Evolutionary conservation across 1,284 basidiomycete genomes (phyloP).

Genomic region (Apiotrichum akiyoshidainum): DNA sequence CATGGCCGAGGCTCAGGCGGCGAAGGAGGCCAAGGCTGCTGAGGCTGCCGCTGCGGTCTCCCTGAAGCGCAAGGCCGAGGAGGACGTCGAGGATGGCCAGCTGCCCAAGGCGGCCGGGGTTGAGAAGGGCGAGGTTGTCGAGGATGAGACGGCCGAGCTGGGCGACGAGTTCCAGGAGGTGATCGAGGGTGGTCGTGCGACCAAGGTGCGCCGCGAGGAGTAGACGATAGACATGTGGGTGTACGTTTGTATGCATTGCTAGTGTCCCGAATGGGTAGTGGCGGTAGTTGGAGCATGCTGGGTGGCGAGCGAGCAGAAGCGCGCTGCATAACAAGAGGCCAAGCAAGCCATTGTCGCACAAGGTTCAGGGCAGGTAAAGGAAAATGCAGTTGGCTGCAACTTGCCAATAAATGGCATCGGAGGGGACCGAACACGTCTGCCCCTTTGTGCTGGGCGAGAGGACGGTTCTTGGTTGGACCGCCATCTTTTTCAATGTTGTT

Average conservation of each 20-base stretch:
- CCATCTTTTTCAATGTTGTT: neutral
- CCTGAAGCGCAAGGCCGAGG: slow-evolving; percentile 18
- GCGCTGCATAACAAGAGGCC: too few species aligned
- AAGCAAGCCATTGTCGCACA: too few species aligned
- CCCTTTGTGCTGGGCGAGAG: neutral
- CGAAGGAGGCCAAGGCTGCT: neutral
- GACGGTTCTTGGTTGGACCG: neutral
- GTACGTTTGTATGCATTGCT: slow-evolving; percentile 7
- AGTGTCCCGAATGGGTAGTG: neutral
- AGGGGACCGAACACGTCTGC: neutral
- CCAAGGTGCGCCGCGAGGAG: slow-evolving; percentile 21
- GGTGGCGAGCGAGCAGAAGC: neutral
- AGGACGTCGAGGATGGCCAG: slow-evolving; percentile 17
- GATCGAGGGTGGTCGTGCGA: slow-evolving; percentile 19
- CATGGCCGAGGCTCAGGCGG: slow-evolving; percentile 8
- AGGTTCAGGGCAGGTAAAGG: too few species aligned
- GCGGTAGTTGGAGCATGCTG: neutral
- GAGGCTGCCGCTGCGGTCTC: neutral
- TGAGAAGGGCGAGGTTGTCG: slow-evolving; percentile 21
- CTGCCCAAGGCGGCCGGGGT: slow-evolving; percentile 14
- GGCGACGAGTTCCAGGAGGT: slow-evolving; percentile 23
- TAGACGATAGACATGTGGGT: slow-evolving; percentile 7
- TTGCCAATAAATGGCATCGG: neutral
- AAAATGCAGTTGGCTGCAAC: too few species aligned
- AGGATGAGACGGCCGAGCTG: slow-evolving; percentile 18